Conservation (phyloP, 257 asterid species). For the Cynanchum wilfordii region DNA sequence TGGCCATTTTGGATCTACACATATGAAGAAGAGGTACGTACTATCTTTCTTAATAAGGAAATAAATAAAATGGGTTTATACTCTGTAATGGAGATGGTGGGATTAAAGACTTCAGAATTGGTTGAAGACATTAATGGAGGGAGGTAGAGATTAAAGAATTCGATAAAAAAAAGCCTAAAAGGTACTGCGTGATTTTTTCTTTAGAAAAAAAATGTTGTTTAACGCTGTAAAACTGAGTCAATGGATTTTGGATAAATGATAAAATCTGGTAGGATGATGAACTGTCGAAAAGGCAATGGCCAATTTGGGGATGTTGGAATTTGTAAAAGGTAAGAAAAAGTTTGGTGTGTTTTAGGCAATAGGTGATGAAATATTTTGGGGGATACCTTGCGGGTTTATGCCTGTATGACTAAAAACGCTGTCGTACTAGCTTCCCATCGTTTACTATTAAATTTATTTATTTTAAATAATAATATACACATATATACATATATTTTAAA, state of each 20-base stretch:
- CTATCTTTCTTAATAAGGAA: too few relatives aligned
- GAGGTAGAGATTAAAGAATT: not conserved
- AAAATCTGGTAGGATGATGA: not conserved
- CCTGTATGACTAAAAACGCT: too few relatives aligned
- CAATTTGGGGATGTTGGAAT: not conserved
- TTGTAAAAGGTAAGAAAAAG: not conserved
- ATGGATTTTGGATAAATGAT: not conserved
- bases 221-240: not conserved
- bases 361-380: too few relatives aligned
- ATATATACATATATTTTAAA: too few relatives aligned
- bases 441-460: too few relatives aligned
- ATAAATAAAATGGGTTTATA: not conserved
- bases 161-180: not conserved
- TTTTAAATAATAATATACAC: too few relatives aligned
- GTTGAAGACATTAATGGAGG: not conserved
- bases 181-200: not conserved
- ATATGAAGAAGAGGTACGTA: slow-evolving; percentile 1
- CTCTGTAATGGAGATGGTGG: not conserved
- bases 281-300: not conserved
- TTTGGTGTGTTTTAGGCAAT: not conserved
- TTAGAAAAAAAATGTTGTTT: too few relatives aligned
- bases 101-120: not conserved
- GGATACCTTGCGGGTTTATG: too few relatives aligned
- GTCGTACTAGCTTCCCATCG: too few relatives aligned
- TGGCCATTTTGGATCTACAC: slow-evolving; percentile 42